phyloP scores from a whole-genome alignment of 306 rosid genomes.

The Fragaria nilgerrensis region DNA sequence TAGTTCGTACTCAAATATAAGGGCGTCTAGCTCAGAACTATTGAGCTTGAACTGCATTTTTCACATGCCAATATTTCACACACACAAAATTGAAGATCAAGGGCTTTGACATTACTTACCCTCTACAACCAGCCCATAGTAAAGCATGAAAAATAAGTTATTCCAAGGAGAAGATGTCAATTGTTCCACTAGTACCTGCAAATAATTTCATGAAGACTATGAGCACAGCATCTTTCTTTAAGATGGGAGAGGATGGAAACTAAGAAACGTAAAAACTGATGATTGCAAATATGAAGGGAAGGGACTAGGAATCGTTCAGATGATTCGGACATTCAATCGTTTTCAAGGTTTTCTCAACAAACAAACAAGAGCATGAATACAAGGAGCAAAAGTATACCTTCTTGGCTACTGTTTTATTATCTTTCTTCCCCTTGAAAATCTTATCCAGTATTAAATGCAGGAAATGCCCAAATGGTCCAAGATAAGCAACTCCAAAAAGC shows the following conservation, averaged over 20 bases:
- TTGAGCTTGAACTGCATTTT: slow-evolving; percentile 9
- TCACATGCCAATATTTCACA: slow-evolving; percentile 14
- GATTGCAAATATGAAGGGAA: not conserved
- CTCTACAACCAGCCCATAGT: slow-evolving; percentile 75
- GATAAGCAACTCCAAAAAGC: slow-evolving; percentile 86
- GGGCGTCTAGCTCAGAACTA: not conserved
- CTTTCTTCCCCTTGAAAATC: slow-evolving; percentile 91
- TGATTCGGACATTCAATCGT: not conserved
- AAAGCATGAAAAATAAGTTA: slow-evolving; percentile 80
- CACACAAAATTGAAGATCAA: slow-evolving; percentile 12
- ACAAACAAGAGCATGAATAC: slow-evolving; percentile 9
- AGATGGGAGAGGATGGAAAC: not conserved
- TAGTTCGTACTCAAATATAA: not conserved
- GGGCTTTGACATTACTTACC: slow-evolving; percentile 51
- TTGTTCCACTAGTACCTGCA: slow-evolving; percentile 87
- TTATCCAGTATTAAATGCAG: slow-evolving; percentile 62
- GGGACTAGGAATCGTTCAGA: not conserved
- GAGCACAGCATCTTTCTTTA: not conserved
- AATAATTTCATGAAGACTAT: slow-evolving; percentile 6
- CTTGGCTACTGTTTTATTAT: slow-evolving; percentile 78
- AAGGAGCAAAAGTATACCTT: slow-evolving; percentile 50
- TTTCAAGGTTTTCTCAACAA: not conserved
- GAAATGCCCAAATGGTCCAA: slow-evolving; percentile 96
- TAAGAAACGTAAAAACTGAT: not conserved
- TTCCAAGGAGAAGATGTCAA: slow-evolving; percentile 86